phyloP scores from a whole-genome alignment of 2,329 filamentous ascomycete species.

The Geoglossum cookeanum region DNA sequence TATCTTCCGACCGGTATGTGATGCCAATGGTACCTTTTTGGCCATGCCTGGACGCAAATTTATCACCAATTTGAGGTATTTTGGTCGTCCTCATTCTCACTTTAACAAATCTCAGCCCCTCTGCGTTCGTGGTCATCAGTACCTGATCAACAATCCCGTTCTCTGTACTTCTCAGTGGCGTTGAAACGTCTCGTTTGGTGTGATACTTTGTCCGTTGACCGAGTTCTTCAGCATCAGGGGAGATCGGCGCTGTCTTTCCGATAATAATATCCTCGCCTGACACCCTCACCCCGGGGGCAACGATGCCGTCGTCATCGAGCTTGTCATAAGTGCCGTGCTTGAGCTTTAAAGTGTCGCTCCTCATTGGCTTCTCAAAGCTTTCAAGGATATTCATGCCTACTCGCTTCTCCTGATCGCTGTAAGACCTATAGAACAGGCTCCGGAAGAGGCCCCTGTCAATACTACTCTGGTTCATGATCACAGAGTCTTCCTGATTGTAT shows the following conservation, averaged over 20 bases:
- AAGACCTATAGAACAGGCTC: slow-evolving; percentile 93
- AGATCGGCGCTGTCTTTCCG: slow-evolving; percentile 90
- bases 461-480: slow-evolving; percentile 99
- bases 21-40: slow-evolving; percentile 99
- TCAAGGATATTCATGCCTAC: slow-evolving; percentile 87
- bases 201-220: slow-evolving; percentile 81
- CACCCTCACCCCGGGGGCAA: slow-evolving; percentile 82
- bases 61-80: slow-evolving; percentile 95
- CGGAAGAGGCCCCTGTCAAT: slow-evolving; percentile 95
- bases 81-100: slow-evolving; percentile 95
- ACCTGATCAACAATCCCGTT: slow-evolving; percentile 93
- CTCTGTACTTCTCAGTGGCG: slow-evolving; percentile 83
- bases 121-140: slow-evolving; percentile 80
- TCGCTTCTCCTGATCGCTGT: slow-evolving; percentile 92
- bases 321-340: slow-evolving; percentile 97
- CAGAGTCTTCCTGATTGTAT: slow-evolving; percentile 99
- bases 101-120: slow-evolving; percentile 91
- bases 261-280: slow-evolving; percentile 98
- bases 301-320: slow-evolving; percentile 87
- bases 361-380: slow-evolving; percentile 85
- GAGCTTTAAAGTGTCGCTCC: slow-evolving; percentile 70
- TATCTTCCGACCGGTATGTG: slow-evolving; percentile 92
- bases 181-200: slow-evolving; percentile 88
- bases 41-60: slow-evolving; percentile 96
- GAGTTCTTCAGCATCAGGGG: slow-evolving; percentile 79